A percentile compares a stretch with the other conserved stretches of the same genome.
These are phyloP conservation scores for Diaporthe ampelina DNA, from an alignment of 2,329 filamentous ascomycete genomes.

Conservation along the genomic window DNA sequence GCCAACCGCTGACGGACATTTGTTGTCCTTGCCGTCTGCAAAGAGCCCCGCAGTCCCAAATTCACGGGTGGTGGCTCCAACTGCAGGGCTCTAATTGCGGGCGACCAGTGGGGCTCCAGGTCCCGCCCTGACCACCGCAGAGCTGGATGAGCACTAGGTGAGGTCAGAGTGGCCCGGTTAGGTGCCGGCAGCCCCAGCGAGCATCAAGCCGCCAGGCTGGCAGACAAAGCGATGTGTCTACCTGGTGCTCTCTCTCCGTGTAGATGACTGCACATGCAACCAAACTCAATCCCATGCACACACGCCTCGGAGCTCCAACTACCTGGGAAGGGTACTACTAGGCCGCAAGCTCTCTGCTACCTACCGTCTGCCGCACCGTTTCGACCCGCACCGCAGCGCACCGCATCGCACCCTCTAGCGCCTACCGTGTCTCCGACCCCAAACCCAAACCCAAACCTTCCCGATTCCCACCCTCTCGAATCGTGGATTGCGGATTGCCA, in stretches of 20 bases:
- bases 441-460: conserved; percentile 17
- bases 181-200: background rate
- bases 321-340: background rate
- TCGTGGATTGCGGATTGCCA: conserved; percentile 22
- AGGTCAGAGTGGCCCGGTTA: conserved; percentile 24
- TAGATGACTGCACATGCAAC: conserved; percentile 8
- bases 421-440: conserved; percentile 4
- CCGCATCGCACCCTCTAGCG: background rate
- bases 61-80: conserved; percentile 13
- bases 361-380: background rate
- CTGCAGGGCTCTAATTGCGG: conserved; percentile 19
- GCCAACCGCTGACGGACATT: conserved; percentile 11
- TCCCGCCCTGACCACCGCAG: background rate
- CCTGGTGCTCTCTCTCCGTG: background rate
- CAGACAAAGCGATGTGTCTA: background rate
- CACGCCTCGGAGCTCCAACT: background rate
- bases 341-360: background rate
- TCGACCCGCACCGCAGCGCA: background rate
- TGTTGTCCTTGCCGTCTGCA: conserved; percentile 15
- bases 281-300: background rate
- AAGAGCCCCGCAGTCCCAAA: conserved; percentile 34
- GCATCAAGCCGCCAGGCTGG: too few species aligned
- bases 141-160: background rate
- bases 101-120: background rate
- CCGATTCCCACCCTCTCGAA: conserved; percentile 19